Evolutionary conservation across 495 filamentous ascomycete genomes (phyloP).

Genomic region (Extremus antarcticus): DNA sequence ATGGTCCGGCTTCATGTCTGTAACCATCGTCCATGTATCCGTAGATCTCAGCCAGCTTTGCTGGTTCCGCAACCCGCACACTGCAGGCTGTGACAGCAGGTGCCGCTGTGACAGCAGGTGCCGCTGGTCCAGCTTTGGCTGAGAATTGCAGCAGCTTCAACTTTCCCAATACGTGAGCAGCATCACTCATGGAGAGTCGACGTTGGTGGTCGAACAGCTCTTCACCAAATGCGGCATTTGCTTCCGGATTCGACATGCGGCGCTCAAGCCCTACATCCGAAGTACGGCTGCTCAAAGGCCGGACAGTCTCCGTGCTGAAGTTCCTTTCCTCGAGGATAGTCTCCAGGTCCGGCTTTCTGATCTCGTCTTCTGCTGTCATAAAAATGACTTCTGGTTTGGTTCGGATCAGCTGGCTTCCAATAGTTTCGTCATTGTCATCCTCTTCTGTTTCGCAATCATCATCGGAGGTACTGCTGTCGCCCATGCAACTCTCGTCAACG

Average conservation of each 20-base stretch:
- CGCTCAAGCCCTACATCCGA: background rate
- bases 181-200: slow-evolving; percentile 9
- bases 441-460: background rate
- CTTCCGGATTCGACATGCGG: background rate
- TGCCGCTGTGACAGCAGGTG: slow-evolving; percentile 1
- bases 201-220: background rate
- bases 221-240: background rate
- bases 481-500: background rate
- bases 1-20: background rate
- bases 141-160: background rate
- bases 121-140: slow-evolving; percentile 5
- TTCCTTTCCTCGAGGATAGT: background rate
- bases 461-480: background rate
- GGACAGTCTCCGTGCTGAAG: background rate
- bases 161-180: background rate
- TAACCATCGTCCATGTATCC: slow-evolving; percentile 1
- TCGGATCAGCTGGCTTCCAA: background rate
- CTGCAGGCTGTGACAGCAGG: slow-evolving; percentile 10
- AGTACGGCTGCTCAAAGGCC: background rate
- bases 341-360: background rate
- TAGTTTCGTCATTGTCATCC: background rate
- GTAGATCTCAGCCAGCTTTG: slow-evolving; percentile 5
- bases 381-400: background rate
- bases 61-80: slow-evolving; percentile 1
- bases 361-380: background rate